phyloP scores from a whole-genome alignment of 352 stramenopile genomes.

The Plasmopara halstedii region DNA sequence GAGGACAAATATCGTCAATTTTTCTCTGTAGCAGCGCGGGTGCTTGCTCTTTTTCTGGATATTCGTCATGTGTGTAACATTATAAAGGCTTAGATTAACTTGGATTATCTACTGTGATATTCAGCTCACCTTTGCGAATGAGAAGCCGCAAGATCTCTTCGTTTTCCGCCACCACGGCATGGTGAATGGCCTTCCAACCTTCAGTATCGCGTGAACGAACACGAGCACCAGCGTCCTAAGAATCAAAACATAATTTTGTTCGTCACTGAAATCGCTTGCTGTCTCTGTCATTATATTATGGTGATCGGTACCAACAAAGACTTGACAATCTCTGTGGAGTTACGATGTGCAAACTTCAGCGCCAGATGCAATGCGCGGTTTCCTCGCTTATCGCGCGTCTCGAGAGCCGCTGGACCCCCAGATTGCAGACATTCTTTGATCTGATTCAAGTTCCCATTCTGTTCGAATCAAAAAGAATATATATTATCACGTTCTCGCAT shows the following conservation, averaged over 20 bases:
- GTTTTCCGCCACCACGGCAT: constrained; percentile 50
- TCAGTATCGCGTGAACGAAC: constrained; percentile 50
- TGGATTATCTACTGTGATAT: neutral
- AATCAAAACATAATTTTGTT: neutral
- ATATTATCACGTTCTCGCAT: neutral
- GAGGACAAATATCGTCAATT: constrained; percentile 34
- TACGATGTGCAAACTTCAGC: constrained; percentile 58
- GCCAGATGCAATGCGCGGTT: constrained; percentile 60
- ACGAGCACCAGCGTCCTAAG: constrained; percentile 44
- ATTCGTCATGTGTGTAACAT: neutral
- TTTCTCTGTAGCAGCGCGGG: constrained; percentile 44
- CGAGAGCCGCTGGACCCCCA: constrained; percentile 24
- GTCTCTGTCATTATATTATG: neutral
- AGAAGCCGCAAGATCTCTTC: constrained; percentile 54
- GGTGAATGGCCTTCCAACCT: constrained; percentile 62
- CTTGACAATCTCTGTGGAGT: constrained; percentile 47
- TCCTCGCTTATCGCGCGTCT: constrained; percentile 43
- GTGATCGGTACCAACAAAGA: constrained; percentile 33
- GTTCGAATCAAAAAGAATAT: neutral
- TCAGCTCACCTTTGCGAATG: constrained; percentile 27
- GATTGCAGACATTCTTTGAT: constrained; percentile 28
- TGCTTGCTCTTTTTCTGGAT: constrained; percentile 48
- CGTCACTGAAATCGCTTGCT: neutral
- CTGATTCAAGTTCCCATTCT: constrained; percentile 59
- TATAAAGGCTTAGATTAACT: neutral